Evolutionary conservation across 1,139 yeast species (phyloP).

Genomic region (Blastobotrys indianensis): DNA sequence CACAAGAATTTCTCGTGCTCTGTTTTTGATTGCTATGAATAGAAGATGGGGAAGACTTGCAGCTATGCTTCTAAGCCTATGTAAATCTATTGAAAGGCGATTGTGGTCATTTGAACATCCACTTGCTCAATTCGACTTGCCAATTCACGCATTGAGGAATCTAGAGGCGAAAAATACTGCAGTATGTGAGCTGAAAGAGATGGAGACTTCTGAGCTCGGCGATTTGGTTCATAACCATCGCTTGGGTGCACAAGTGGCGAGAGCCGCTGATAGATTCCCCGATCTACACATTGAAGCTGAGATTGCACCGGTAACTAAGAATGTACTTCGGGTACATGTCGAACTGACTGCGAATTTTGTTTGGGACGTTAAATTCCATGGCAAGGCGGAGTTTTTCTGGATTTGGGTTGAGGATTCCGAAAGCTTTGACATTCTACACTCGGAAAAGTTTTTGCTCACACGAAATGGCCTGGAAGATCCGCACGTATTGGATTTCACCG

Average conservation of each 20-base stretch:
- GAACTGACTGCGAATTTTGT: constrained; percentile 65
- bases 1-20: constrained; percentile 85
- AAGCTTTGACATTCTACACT: constrained; percentile 62
- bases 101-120: constrained; percentile 94
- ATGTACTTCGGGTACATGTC: constrained; percentile 78
- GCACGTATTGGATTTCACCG: constrained; percentile 85
- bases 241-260: constrained; percentile 61
- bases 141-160: constrained; percentile 38
- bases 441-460: constrained; percentile 68
- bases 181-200: constrained; percentile 66
- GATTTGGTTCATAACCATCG: constrained; percentile 77
- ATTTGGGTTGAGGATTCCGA: constrained; percentile 78
- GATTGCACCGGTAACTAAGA: constrained; percentile 83
- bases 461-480: constrained; percentile 49
- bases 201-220: constrained; percentile 74
- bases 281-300: constrained; percentile 65
- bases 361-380: constrained; percentile 83
- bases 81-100: constrained; percentile 79
- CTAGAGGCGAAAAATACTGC: constrained; percentile 61
- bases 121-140: constrained; percentile 56
- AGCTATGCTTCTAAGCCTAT: constrained; percentile 65
- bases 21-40: constrained; percentile 78
- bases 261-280: constrained; percentile 69
- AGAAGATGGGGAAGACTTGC: constrained; percentile 86
- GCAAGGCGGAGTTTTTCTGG: constrained; percentile 90